Conservation (phyloP, 1,284 basidiomycete genomes). For the Fereydounia khargensis region DNA sequence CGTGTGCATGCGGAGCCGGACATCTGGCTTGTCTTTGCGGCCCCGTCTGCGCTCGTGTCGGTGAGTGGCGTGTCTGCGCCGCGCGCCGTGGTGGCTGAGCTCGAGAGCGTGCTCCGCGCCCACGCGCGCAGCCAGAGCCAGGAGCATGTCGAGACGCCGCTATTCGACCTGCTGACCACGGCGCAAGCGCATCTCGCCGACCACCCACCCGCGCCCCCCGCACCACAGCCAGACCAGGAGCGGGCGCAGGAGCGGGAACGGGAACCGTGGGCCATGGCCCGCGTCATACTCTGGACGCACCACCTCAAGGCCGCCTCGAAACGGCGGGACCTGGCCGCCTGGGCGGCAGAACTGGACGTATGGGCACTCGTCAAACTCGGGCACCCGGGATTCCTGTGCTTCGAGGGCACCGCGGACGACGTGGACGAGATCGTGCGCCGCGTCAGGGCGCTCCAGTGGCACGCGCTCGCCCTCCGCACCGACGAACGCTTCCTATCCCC, state of each 20-base stretch:
- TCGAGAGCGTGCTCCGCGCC: too few species aligned
- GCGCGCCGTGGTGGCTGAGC: too few species aligned
- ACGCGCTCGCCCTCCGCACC: slow-evolving; percentile 23
- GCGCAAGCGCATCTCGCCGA: slow-evolving; percentile 15
- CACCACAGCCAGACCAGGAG: neutral
- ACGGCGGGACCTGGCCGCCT: slow-evolving; percentile 32
- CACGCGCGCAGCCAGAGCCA: too few species aligned
- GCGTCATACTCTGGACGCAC: slow-evolving; percentile 30
- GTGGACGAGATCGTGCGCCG: slow-evolving; percentile 37
- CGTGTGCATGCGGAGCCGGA: too few species aligned
- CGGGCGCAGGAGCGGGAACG: neutral
- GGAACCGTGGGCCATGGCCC: slow-evolving; percentile 5
- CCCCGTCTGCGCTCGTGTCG: too few species aligned
- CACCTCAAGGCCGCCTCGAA: slow-evolving; percentile 42
- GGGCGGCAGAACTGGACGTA: slow-evolving; percentile 32
- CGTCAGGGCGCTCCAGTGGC: slow-evolving; percentile 40
- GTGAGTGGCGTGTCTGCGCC: too few species aligned
- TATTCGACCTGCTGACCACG: slow-evolving; percentile 23
- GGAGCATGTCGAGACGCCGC: too few species aligned
- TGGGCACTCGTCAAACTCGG: slow-evolving; percentile 38
- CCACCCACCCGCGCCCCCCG: neutral
- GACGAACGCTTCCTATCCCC: slow-evolving; percentile 3
- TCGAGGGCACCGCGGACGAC: slow-evolving; percentile 24
- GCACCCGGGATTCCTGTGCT: slow-evolving; percentile 39
- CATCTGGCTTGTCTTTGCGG: too few species aligned